A percentile compares a stretch with the other conserved stretches of the same genome.
Evolutionary conservation across 768 basidiomycete species (phyloP).

Genomic region (Cyathus striatus): DNA sequence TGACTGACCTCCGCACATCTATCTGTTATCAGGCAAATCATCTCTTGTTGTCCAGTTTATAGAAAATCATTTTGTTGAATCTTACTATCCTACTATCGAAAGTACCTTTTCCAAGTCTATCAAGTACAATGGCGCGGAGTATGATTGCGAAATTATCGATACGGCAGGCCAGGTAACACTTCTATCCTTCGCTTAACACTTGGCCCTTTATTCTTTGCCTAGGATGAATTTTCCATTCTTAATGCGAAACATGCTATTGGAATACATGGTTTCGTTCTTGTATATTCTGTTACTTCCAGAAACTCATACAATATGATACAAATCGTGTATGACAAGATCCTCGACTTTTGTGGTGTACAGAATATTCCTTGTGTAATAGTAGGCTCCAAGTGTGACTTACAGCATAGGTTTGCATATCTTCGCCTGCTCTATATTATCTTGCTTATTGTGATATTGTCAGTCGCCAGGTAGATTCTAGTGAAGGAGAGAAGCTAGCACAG

Average conservation of each 20-base stretch:
- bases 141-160: slow-evolving; percentile 91
- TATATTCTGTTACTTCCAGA: slow-evolving; percentile 84
- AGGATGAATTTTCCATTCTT: slow-evolving; percentile 92
- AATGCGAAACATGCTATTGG: slow-evolving; percentile 88
- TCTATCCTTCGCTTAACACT: slow-evolving; percentile 4
- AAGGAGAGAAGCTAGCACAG: slow-evolving; percentile 69
- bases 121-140: slow-evolving; percentile 74
- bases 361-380: slow-evolving; percentile 89
- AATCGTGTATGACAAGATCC: slow-evolving; percentile 88
- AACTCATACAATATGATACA: slow-evolving; percentile 90
- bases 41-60: slow-evolving; percentile 86
- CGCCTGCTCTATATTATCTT: slow-evolving; percentile 11
- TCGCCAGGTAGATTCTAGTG: slow-evolving; percentile 62
- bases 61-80: slow-evolving; percentile 79
- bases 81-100: slow-evolving; percentile 92
- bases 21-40: slow-evolving; percentile 68
- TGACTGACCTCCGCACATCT: slow-evolving; percentile 9
- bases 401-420: slow-evolving; percentile 45
- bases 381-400: slow-evolving; percentile 82
- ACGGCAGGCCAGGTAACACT: slow-evolving; percentile 94
- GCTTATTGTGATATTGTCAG: slow-evolving; percentile 21
- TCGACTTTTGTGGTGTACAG: slow-evolving; percentile 77
- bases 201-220: slow-evolving; percentile 7
- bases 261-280: slow-evolving; percentile 90
- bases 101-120: slow-evolving; percentile 71